phyloP scores from a whole-genome alignment of 192 early-diverging fungal genomes.

The Backusella australiensis region DNA sequence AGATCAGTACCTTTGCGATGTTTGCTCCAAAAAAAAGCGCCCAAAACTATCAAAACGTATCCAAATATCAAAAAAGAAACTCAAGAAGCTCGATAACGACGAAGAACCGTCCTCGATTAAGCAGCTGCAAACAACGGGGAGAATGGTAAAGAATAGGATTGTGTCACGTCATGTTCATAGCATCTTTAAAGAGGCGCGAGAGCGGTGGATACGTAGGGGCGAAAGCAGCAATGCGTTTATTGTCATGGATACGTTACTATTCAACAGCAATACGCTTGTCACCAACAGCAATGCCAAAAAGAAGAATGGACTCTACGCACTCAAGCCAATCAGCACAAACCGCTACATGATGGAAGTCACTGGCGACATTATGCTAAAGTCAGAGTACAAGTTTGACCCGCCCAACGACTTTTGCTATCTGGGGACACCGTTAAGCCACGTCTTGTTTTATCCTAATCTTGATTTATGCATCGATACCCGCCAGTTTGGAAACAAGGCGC shows the following conservation, averaged over 20 bases:
- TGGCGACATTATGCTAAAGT: slow-evolving; percentile 68
- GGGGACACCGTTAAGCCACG: slow-evolving; percentile 60
- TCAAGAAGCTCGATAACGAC: background rate
- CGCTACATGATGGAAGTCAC: slow-evolving; percentile 76
- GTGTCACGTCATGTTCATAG: slow-evolving; percentile 7
- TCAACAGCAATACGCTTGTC: background rate
- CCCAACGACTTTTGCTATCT: slow-evolving; percentile 66
- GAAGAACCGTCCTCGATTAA: background rate
- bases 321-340: slow-evolving; percentile 46
- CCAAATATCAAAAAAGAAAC: slow-evolving; percentile 9
- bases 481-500: slow-evolving; percentile 62
- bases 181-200: slow-evolving; percentile 18
- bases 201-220: slow-evolving; percentile 11
- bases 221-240: slow-evolving; percentile 6
- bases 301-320: slow-evolving; percentile 62
- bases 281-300: slow-evolving; percentile 9
- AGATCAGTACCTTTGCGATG: slow-evolving; percentile 84
- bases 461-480: slow-evolving; percentile 73
- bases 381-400: slow-evolving; percentile 61
- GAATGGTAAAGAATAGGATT: slow-evolving; percentile 14
- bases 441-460: slow-evolving; percentile 62
- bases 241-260: background rate
- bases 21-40: slow-evolving; percentile 45
- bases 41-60: slow-evolving; percentile 29
- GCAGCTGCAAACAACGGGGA: background rate